Evolutionary conservation across 805 yeast species (phyloP), one percentile per base, ranked within the genome.

Genomic region (Sugiyamaella qingdaonensis): DNA sequence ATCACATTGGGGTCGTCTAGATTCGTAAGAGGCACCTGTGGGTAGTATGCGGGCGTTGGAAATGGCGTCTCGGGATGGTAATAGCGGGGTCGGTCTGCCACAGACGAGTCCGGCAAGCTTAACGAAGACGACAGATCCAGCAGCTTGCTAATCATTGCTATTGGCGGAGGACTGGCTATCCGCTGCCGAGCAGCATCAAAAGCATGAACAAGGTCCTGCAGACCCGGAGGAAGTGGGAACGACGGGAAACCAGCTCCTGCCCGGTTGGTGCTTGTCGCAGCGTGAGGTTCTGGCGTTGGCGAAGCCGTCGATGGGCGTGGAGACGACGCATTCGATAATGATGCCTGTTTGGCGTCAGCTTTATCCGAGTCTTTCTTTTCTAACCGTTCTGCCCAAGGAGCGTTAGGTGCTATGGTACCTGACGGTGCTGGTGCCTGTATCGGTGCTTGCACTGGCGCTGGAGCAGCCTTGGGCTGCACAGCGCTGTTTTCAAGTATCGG

Each of bases 21-120:
- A 36, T 73, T 68, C 14, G 73, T 66, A 24, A 75, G 59, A 32
- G 91, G 91, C 56, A 86, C 94, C 65, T 84, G 88, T 1, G 99
- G 99, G 70, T 88, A 94, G 69, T 85, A 88, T 19, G 86, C 80
- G 36, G 94, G 88, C 7, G 96, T 88, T 27, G 97, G 96, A 65
- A 86, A 95, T 51, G 95, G 95, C 60, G 83, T 81, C 19, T 79
- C 78, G 5, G 97, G 92, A 47, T 78, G 80, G 66, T 89, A 84
- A 66, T 79, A 78, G 56, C 85, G 79, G 14, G 97, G 96, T 61
- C 76, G 80, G 63, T 92, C 97, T 1, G 95, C 85, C 66, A 92
- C 95, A 54, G 84, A 79, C 0, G 98, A 88, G 70, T 94, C 98
- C 0, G 99, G 98, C 67, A 97, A 89, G 63, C 87, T 86, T 60